Evolutionary conservation across 1,284 basidiomycete genomes (phyloP).

Genomic region (Grifola frondosa): DNA sequence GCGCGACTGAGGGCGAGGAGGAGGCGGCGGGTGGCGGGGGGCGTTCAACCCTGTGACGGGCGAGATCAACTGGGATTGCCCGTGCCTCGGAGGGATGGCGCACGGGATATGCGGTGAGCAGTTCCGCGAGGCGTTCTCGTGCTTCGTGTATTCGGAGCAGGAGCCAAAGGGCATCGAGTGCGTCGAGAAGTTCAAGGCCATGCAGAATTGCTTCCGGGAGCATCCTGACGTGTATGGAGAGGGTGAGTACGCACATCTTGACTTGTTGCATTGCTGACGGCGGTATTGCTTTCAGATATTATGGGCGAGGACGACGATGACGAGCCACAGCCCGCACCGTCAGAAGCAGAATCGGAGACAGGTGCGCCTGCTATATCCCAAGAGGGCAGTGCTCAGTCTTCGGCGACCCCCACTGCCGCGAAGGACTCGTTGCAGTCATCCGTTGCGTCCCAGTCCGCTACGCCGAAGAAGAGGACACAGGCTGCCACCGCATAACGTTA

Average conservation of each 20-base stretch:
- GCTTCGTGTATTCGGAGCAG: slow-evolving; percentile 92
- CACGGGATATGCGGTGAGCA: slow-evolving; percentile 93
- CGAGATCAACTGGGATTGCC: slow-evolving; percentile 98
- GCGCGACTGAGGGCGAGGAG: slow-evolving; percentile 25
- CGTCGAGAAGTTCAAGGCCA: slow-evolving; percentile 95
- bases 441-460: too few relatives aligned
- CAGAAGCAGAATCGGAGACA: too few relatives aligned
- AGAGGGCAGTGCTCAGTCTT: too few relatives aligned
- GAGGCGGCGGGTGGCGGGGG: slow-evolving; percentile 38
- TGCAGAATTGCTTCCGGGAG: slow-evolving; percentile 97
- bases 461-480: slow-evolving; percentile 6
- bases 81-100: slow-evolving; percentile 98
- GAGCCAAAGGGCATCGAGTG: slow-evolving; percentile 99
- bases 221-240: slow-evolving; percentile 96
- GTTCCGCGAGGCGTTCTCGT: slow-evolving; percentile 96
- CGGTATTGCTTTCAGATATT: slow-evolving; percentile 20
- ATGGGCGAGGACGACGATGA: slow-evolving; percentile 32
- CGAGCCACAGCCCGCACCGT: slow-evolving; percentile 11
- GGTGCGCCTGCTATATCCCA: too few relatives aligned
- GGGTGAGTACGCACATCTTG: slow-evolving; percentile 50
- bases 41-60: slow-evolving; percentile 93
- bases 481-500: slow-evolving; percentile 7
- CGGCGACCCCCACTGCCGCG: too few relatives aligned
- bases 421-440: too few relatives aligned
- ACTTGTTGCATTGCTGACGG: neutral